A percentile compares a stretch with the other conserved stretches of the same genome.
These are phyloP conservation scores for Ceratobasidium sp. DNA, from an alignment of 1,284 basidiomycete species.

Conservation along the genomic window DNA sequence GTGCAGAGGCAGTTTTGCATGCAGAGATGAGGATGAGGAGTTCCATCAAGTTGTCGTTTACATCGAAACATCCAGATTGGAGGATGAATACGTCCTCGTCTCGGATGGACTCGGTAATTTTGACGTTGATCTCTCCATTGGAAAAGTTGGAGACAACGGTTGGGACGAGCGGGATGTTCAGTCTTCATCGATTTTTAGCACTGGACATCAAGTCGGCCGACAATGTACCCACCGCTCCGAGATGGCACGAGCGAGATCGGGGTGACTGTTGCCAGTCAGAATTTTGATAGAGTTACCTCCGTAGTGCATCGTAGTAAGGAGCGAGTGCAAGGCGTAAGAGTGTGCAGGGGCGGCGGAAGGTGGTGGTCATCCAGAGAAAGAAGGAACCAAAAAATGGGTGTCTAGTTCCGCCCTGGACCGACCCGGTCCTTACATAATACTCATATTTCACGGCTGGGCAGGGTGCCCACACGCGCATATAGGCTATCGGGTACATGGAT, in stretches of 20 bases:
- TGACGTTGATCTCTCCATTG: constrained; percentile 92
- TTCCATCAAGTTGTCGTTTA: constrained; percentile 89
- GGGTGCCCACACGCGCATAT: not conserved
- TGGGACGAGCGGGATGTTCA: constrained; percentile 89
- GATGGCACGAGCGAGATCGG: constrained; percentile 93
- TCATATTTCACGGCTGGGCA: not conserved
- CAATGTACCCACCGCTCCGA: constrained; percentile 85
- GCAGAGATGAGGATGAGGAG: constrained; percentile 90
- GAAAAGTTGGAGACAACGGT: constrained; percentile 96
- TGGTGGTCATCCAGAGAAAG: constrained; percentile 24
- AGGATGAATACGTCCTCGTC: constrained; percentile 99
- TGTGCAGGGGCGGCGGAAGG: not conserved
- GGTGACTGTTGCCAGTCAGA: constrained; percentile 97
- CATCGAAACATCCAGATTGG: constrained; percentile 80
- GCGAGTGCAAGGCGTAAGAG: not conserved
- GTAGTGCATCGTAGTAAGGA: constrained; percentile 67
- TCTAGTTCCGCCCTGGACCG: constrained; percentile 15
- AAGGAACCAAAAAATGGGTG: constrained; percentile 6
- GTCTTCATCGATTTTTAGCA: constrained; percentile 65
- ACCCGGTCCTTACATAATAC: constrained; percentile 17
- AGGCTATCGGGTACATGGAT: not conserved
- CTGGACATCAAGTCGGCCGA: not conserved
- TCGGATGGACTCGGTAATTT: constrained; percentile 92
- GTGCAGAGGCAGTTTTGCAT: constrained; percentile 96
- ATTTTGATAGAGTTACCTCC: constrained; percentile 91